Base-by-base conservation (phyloP, 768 basidiomycete genomes). In the Phylloporus rhodoxanthus region DNA sequence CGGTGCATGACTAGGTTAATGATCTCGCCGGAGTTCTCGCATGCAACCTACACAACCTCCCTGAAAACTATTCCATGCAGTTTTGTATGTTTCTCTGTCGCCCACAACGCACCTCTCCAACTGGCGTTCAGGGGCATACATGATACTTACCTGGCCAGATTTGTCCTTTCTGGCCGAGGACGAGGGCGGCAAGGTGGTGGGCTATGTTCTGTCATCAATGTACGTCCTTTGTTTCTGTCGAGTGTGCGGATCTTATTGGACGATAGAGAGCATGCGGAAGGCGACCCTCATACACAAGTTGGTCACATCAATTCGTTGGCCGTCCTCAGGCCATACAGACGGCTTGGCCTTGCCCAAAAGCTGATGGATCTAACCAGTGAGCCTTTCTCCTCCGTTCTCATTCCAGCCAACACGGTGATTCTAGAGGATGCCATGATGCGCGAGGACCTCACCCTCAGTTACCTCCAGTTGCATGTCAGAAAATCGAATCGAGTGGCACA, bases 201-300 rank as follows among this genome's bases (percentile, higher is more conserved):
- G 79, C 9, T 80, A 79, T 57, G 78, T 80, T 14, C 57, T 80
- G n/a, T 75, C 75, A 0, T 78, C 79, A 42, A 76, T 80, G 79
- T 79, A 44, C 29, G 75, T 60, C 23, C 34, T 19, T n/a, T n/a
- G 41, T 30, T 34, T 17, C 23, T 13, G 17, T 45, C 28, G 29
- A 19, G 15, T 9, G 37, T 11, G 23, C 25, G 19, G 26, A 15
- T 51, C 53, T 60, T n/a, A 55, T 43, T 30, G 11, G 17, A 19
- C 6, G 14, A 38, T 20, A 66, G 65, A 52, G 65, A 68, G 23
- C 64, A 51, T 5, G 54, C 50, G 13, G 66, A 62, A 5, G 17
- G 36, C 3, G 41, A 47, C 21, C 40, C 51, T n/a, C 28, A 42
- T 14, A 40, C 13, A 0, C 51, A 33, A n/a, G 47, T 68, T 1